Evolutionary conservation across 345 rosid species (phyloP), one percentile per base, ranked within the genome.

Genomic region (Orychophragmus violaceus): DNA sequence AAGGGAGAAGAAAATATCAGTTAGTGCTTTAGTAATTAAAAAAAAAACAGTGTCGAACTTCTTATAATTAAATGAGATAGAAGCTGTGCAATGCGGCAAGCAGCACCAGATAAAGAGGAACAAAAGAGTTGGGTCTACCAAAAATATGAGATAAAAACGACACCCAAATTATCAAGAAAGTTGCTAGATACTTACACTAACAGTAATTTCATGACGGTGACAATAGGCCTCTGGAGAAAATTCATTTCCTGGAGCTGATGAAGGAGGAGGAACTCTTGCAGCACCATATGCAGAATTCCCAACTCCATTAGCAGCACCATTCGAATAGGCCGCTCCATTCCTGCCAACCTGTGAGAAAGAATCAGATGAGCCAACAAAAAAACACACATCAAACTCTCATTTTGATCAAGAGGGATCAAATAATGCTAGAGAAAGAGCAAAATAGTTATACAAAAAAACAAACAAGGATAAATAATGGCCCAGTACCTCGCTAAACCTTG

Each of bases 171-270:
- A 5, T 39, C 8, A 32, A 53, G 36, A 37, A 64, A 10, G 59
- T 1, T 18, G 2, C 6, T 19, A 35, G 75, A 65, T 66, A 82
- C 95, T 84, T 80, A 93, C 97, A 25, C 77, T 67, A 45, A 88
- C 88, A 28, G 89, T 77, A 70, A 90, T 90, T 76, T 93, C 99
- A 84, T 93, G 97, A 32, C 74, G 83, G 58, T 78, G 83, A 27
- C 86, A 80, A 69, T 90, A 93, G 65, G 85, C 96, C 66, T 88
- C 97, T 0, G 82, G 71, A 54, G 95, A 79, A 10, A 87, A 19
- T 60, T 71, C 64, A 71, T 35, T 69, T 55, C 70, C 90, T 0
- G 70, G 41, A 46, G 81, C 75, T 1, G 82, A 83, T 41, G 76
- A 69, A 65, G 79, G 64, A 25, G 79, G 30, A 69, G 69, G 59